Base-by-base conservation (phyloP, 2,329 filamentous ascomycete genomes). In the Ceratocystis eucalypticola region DNA sequence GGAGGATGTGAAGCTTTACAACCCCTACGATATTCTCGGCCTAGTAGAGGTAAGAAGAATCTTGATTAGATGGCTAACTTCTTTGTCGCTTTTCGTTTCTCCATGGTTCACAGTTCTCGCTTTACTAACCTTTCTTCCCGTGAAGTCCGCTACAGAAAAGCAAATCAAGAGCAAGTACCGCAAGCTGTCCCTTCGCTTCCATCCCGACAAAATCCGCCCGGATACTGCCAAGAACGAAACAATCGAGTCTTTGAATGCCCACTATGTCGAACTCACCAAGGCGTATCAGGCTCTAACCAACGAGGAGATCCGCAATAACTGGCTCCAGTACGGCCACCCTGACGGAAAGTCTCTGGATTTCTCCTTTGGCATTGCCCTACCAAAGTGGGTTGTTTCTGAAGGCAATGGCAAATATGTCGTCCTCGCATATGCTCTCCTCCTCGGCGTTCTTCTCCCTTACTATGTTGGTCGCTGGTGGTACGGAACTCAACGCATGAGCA, bases 381-480 rank as follows among this genome's bases (percentile, higher is more conserved):
- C 94, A 59, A 88, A 94, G 75, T 90, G 94, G 76, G 91, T 99
- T 72, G 83, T 99, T 66, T 88, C 89, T 15, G 91, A 96, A 71
- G 93, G 92, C 66, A 95, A 94, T 75, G 93, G 92, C 70, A 97
- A 96, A 79, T 97, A 95, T 73, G 88, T 99, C 65, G 80, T 99
- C 68, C 80, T 96, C 67, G 82, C 96, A 69, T 99, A 99, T 75
- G 92, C 91, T 46, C 77, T 88, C 44, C 82, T 97, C 48, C 85
- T 99, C 64, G 94, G 93, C 66, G 89, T 97, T 69, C 79, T 96
- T 68, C 80, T 99, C 64, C 94, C 94, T 2, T 99, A 95, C 75
- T 80, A 94, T 61, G 93, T 99, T 66, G 94, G 94, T 61, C 91
- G 88, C 68, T 99, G 94, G 94, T 99, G 94, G 94, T 99, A 99